These are phyloP conservation scores for Bigelowiella natans DNA, from an alignment of 78 protist species.

Conservation along the genomic window DNA sequence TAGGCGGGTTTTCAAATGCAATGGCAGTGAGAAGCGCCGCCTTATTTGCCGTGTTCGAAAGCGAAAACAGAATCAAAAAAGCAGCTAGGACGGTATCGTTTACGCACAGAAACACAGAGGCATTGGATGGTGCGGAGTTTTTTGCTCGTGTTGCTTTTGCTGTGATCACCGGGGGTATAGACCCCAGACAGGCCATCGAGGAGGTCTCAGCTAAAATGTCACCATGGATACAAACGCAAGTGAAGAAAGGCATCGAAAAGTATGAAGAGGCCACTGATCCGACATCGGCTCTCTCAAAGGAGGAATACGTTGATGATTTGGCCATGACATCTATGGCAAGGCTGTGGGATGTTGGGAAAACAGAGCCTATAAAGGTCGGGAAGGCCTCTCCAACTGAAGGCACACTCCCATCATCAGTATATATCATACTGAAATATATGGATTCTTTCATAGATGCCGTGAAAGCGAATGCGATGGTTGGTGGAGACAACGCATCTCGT, in stretches of 20 bases:
- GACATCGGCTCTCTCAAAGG: background rate
- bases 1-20: too few species aligned
- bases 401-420: slow-evolving; percentile 1
- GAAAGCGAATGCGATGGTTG: slow-evolving; percentile 14
- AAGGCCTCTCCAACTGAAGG: slow-evolving; percentile 15
- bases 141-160: background rate
- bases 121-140: background rate
- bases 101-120: background rate
- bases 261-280: slow-evolving; percentile 14
- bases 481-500: slow-evolving; percentile 12
- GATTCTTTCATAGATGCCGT: background rate
- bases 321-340: slow-evolving; percentile 19
- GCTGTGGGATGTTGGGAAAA: slow-evolving; percentile 15
- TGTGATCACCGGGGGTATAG: background rate
- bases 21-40: too few species aligned
- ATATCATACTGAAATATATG: background rate
- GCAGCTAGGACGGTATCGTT: too few species aligned
- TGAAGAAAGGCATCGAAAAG: background rate
- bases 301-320: slow-evolving; percentile 3
- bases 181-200: background rate
- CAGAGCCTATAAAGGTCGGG: slow-evolving; percentile 18
- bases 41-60: too few species aligned
- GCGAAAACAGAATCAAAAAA: too few species aligned
- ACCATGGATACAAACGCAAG: too few species aligned
- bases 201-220: background rate